Evolutionary conservation across 2,329 filamentous ascomycete genomes (phyloP).

Genomic region (Nemania bipapillata): DNA sequence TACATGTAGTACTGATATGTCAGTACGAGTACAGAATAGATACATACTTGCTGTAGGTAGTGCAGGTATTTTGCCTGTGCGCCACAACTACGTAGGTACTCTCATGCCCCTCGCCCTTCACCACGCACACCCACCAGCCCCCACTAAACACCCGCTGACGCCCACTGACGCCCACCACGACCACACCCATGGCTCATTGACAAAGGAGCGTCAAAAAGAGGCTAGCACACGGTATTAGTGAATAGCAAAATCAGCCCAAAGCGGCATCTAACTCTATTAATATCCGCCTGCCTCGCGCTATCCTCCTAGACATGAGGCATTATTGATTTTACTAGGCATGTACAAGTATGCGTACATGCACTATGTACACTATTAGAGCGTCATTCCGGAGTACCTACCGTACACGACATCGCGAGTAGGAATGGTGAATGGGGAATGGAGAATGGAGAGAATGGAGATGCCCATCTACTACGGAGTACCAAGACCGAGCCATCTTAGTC

Average conservation of each 20-base stretch:
- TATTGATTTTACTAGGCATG: slow-evolving; percentile 27
- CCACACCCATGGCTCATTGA: slow-evolving; percentile 10
- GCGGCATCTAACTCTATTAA: slow-evolving; percentile 32
- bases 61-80: too few species aligned
- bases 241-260: slow-evolving; percentile 22
- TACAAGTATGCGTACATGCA: neutral
- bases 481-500: slow-evolving; percentile 9
- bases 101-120: slow-evolving; percentile 13
- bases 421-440: neutral
- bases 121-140: too few species aligned
- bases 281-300: slow-evolving; percentile 25
- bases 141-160: too few species aligned
- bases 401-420: slow-evolving; percentile 1
- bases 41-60: too few species aligned
- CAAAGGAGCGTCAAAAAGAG: slow-evolving; percentile 6
- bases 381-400: slow-evolving; percentile 6
- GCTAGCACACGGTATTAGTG: slow-evolving; percentile 23
- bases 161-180: too few species aligned
- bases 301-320: slow-evolving; percentile 27
- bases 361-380: slow-evolving; percentile 16
- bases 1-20: too few species aligned
- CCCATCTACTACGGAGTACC: slow-evolving; percentile 13
- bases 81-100: too few species aligned
- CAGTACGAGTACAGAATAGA: too few species aligned
- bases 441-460: too few species aligned